Evolutionary conservation across 2,329 filamentous ascomycete genomes (phyloP), one percentile per base, ranked within the genome.

Genomic region (Fusarium sp.): DNA sequence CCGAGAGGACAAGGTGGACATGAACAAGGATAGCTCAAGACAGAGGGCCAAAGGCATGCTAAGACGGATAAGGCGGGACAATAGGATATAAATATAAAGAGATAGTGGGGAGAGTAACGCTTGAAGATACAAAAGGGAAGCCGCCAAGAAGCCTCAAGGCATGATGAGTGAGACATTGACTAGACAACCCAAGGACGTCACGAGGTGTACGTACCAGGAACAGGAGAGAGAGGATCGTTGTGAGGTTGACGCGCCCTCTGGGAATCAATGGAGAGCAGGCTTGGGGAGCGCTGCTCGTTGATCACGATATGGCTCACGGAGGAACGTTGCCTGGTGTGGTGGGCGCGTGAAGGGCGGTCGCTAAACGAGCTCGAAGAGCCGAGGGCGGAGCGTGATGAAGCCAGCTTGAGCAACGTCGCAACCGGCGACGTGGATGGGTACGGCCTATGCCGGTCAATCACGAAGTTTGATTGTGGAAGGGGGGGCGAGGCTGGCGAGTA

Each of bases 331-430:
- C 81, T 77, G 68, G 82, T 81, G 66, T 84, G 81, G 66, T 84
- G 80, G 44, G 78, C 78, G 56, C 76, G 76, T 51, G 73, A 70
- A 59, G 80, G 78, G 66, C 78, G 75, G 73, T 81, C 80, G 76
- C 77, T 80, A 68, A 79, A 80, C 69, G 82, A 83, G 74, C 76
- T 78, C 76, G 84, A 85, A 58, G 84, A 82, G 72, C 82, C 82
- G 67, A 79, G 77, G 68, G 77, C 73, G 65, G 76, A 73, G 63
- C 76, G 79, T 77, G 77, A 73, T 67, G 80, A 77, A 76, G 81
- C 83, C 83, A 86, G 80, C 67, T 77, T 82, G 75, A 53, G 49
- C 17, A 57, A 66, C 53, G 68, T 68, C 59, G 68, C 65, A 56
- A 50, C 37, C 41, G 54, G 68, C 68, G 59, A 70, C 67, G 45